These are phyloP conservation scores for Suillus paluster DNA, from an alignment of 768 basidiomycete species.

Conservation along the genomic window DNA sequence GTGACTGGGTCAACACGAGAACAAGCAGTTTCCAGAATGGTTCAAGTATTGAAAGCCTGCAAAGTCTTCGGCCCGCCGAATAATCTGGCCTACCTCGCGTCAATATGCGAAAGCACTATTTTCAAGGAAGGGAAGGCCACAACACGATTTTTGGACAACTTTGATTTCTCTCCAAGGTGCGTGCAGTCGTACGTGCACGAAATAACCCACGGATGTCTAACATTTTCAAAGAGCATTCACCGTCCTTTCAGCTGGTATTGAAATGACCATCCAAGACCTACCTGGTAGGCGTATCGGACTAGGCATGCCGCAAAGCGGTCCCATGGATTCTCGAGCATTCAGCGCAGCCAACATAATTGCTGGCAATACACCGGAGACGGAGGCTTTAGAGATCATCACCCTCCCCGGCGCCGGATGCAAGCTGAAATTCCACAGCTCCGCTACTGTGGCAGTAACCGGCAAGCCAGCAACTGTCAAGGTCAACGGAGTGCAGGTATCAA, in stretches of 20 bases:
- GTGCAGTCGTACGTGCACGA: neutral
- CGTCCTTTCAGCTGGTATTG: slow-evolving; percentile 57
- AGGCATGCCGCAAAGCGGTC: slow-evolving; percentile 66
- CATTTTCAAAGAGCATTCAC: slow-evolving; percentile 47
- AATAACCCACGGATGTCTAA: neutral
- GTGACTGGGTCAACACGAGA: slow-evolving; percentile 50
- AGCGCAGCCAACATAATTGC: slow-evolving; percentile 60
- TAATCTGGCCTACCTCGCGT: slow-evolving; percentile 55
- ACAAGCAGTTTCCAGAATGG: slow-evolving; percentile 50
- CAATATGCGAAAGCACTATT: slow-evolving; percentile 42
- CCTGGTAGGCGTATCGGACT: slow-evolving; percentile 55
- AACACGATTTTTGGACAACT: slow-evolving; percentile 52
- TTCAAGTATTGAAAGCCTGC: slow-evolving; percentile 39
- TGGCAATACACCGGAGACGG: slow-evolving; percentile 52
- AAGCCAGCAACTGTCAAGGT: slow-evolving; percentile 47
- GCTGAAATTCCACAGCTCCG: slow-evolving; percentile 51
- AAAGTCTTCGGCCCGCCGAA: slow-evolving; percentile 63
- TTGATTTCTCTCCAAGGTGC: slow-evolving; percentile 48
- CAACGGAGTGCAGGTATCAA: slow-evolving; percentile 40
- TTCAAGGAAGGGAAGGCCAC: slow-evolving; percentile 51
- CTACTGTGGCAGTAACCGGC: slow-evolving; percentile 62
- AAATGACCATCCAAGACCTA: slow-evolving; percentile 61
- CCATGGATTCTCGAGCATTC: slow-evolving; percentile 65
- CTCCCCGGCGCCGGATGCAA: slow-evolving; percentile 48
- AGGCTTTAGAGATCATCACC: slow-evolving; percentile 59